Conservation (phyloP, 495 filamentous ascomycete genomes). For the Penicillium macrosclerotiorum region DNA sequence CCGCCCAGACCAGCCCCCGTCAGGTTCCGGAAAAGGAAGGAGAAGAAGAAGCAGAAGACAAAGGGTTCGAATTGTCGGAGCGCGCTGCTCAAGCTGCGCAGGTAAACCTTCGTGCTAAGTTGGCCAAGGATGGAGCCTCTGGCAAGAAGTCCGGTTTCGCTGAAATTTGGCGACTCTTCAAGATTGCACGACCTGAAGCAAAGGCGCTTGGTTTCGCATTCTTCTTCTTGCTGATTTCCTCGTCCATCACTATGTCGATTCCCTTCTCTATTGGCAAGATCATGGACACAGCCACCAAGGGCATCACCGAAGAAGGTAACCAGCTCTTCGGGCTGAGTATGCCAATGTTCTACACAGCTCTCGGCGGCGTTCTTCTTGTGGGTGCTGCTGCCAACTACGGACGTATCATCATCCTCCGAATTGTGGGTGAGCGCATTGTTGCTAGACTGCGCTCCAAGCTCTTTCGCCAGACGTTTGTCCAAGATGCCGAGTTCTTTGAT, state of each 20-base stretch:
- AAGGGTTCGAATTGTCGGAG: constrained; percentile 66
- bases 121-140: constrained; percentile 72
- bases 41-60: constrained; percentile 48
- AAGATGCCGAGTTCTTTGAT: constrained; percentile 98
- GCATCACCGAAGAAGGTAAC: constrained; percentile 42
- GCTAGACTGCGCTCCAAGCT: constrained; percentile 83
- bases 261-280: constrained; percentile 96
- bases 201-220: constrained; percentile 78
- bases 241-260: constrained; percentile 87
- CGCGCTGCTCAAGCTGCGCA: constrained; percentile 85
- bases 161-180: constrained; percentile 84
- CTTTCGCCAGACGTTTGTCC: constrained; percentile 84
- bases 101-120: constrained; percentile 80
- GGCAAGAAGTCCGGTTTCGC: constrained; percentile 62
- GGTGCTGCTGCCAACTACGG: constrained; percentile 90
- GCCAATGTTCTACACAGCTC: constrained; percentile 72
- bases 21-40: constrained; percentile 21
- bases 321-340: constrained; percentile 71
- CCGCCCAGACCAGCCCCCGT: constrained; percentile 11
- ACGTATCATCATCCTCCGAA: constrained; percentile 88
- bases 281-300: constrained; percentile 77
- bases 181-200: constrained; percentile 82
- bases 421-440: constrained; percentile 93
- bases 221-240: constrained; percentile 79
- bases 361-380: constrained; percentile 65